These are phyloP conservation scores for Marasmius tenuissimus DNA, from an alignment of 1,284 basidiomycete genomes.

Conservation along the genomic window DNA sequence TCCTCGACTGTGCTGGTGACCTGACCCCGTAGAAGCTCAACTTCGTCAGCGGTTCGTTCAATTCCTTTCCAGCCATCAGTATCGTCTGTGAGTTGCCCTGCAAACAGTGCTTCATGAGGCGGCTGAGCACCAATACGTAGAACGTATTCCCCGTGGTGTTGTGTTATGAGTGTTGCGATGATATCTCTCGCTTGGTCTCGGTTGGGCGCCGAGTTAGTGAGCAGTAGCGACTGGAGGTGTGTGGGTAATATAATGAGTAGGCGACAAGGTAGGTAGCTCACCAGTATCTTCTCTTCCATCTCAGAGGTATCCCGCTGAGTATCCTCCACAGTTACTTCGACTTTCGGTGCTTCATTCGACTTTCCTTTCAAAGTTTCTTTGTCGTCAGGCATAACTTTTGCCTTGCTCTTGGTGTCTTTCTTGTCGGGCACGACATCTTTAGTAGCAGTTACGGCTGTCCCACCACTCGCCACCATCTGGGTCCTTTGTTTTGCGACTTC, in stretches of 20 bases:
- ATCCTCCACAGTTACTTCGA: not conserved
- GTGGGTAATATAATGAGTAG: slow-evolving; percentile 1
- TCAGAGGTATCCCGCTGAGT: slow-evolving; percentile 35
- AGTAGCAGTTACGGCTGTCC: slow-evolving; percentile 9
- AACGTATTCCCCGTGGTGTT: slow-evolving; percentile 66
- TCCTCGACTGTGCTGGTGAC: slow-evolving; percentile 60
- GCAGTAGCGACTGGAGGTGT: slow-evolving; percentile 43
- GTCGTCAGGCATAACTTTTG: not conserved
- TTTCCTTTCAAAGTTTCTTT: not conserved
- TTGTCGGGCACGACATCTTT: slow-evolving; percentile 22
- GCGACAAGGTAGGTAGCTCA: slow-evolving; percentile 25
- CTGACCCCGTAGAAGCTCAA: slow-evolving; percentile 44
- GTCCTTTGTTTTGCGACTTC: slow-evolving; percentile 63
- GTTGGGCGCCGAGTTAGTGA: slow-evolving; percentile 41
- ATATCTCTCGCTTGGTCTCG: slow-evolving; percentile 59
- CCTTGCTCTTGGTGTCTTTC: slow-evolving; percentile 16
- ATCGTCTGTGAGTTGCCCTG: slow-evolving; percentile 45
- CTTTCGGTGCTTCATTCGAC: not conserved
- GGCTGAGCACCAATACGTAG: slow-evolving; percentile 69
- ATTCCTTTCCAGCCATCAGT: slow-evolving; percentile 55
- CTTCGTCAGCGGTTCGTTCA: slow-evolving; percentile 46
- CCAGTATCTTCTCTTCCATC: slow-evolving; percentile 60
- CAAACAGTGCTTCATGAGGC: slow-evolving; percentile 51
- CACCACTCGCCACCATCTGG: slow-evolving; percentile 24
- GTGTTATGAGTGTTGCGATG: slow-evolving; percentile 65